Base-by-base conservation (phyloP, 768 basidiomycete species). In the Tephrocybe rancida region DNA sequence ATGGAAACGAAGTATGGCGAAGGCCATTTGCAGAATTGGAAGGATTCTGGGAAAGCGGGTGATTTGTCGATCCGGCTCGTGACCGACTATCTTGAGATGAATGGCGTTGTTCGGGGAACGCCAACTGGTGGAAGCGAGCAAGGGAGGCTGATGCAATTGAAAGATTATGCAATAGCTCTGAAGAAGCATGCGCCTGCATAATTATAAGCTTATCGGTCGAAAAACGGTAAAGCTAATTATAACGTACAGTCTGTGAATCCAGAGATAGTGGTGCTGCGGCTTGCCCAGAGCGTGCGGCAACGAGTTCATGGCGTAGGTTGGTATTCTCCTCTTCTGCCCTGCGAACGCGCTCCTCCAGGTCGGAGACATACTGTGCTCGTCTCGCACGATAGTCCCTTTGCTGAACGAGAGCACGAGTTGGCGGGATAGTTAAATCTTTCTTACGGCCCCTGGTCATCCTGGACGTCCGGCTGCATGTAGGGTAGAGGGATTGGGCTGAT, bases 371-470 rank as follows among this genome's bases (percentile, higher is more conserved):
- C 50, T 74, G 74, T 4, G 82, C 80, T 61, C 81, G 82, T 46
- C 84, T 75, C 6, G 83, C 84, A 18, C 85, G 79, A 62, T 85
- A 87, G 66, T 84, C 84, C 10, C 85, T 77, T 64, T 87, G 85
- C 59, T 84, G 82, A 43, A 79, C 73, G 25, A 87, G 75, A 37
- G 82, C 77, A 25, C 84, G 78, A 19, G 81, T 77, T 3, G 82
- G 76, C 22, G 84, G 82, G 47, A 82, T 84, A 21, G 82, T 80
- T 32, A 80, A 67, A 68, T 87, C 83, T 67, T 83, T 85, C 68
- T 85, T 84, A 60, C 85, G 81, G 38, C 85, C 85, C 67, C 85
- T 74, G 47, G 84, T 80, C 85, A 87, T 85, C 38, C 57, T 59
- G 32, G 55, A 38, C 27, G 48, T 30, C 43, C 30, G 35, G 43